Conservation (phyloP, 2,329 filamentous ascomycete species). For the Clarireedia monteithiana region DNA sequence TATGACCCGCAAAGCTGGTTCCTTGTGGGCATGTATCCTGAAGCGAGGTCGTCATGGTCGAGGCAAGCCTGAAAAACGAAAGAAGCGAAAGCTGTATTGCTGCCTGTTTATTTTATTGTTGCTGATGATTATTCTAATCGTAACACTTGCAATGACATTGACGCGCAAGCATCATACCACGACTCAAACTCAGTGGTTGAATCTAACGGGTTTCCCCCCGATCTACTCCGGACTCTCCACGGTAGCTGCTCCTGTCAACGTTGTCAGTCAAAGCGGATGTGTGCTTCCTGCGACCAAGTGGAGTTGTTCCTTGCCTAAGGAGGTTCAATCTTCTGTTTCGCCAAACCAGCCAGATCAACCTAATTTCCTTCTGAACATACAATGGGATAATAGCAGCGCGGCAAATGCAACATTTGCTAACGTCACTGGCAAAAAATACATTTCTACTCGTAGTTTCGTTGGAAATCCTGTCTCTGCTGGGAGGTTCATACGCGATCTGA, state of each 20-base stretch:
- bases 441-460: slow-evolving; percentile 18
- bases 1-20: slow-evolving; percentile 47
- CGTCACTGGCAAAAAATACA: slow-evolving; percentile 21
- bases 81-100: slow-evolving; percentile 53
- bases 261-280: slow-evolving; percentile 57
- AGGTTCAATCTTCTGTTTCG: slow-evolving; percentile 56
- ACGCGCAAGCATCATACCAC: slow-evolving; percentile 33
- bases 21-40: slow-evolving; percentile 58
- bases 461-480: slow-evolving; percentile 29
- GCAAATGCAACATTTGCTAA: slow-evolving; percentile 36
- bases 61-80: slow-evolving; percentile 53
- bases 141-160: slow-evolving; percentile 52
- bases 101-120: slow-evolving; percentile 44
- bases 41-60: slow-evolving; percentile 58
- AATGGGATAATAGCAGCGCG: slow-evolving; percentile 55
- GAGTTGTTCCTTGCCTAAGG: slow-evolving; percentile 80
- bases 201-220: slow-evolving; percentile 77
- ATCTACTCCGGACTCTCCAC: slow-evolving; percentile 80
- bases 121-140: slow-evolving; percentile 46
- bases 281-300: slow-evolving; percentile 67
- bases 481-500: slow-evolving; percentile 24
- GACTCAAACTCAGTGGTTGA: slow-evolving; percentile 58
- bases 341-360: slow-evolving; percentile 63
- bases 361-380: slow-evolving; percentile 72
- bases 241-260: slow-evolving; percentile 64